Evolutionary conservation across 108 stramenopile species (phyloP).

Genomic region (Cylindrotheca fusiformis): DNA sequence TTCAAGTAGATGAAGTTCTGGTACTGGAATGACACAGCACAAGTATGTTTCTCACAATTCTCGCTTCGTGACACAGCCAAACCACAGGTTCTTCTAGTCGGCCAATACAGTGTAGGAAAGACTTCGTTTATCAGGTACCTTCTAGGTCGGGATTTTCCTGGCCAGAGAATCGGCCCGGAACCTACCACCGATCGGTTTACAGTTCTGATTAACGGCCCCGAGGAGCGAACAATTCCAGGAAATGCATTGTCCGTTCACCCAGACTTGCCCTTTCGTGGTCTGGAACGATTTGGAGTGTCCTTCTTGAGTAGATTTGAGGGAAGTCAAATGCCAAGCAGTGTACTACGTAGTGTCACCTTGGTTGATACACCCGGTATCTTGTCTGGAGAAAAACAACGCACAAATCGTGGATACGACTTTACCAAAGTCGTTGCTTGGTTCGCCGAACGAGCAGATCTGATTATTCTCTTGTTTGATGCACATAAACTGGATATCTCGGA

Average conservation of each 20-base stretch:
- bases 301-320: constrained; percentile 97
- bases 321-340: constrained; percentile 76
- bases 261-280: constrained; percentile 93
- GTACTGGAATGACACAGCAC: neutral
- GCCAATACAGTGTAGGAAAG: constrained; percentile 98
- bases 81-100: constrained; percentile 95
- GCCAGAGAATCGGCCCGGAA: constrained; percentile 96
- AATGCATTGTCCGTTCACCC: constrained; percentile 97
- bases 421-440: constrained; percentile 95
- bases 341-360: constrained; percentile 88
- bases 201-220: constrained; percentile 93
- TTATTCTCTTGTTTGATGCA: constrained; percentile 97
- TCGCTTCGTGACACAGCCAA: constrained; percentile 58
- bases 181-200: constrained; percentile 98
- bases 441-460: constrained; percentile 94
- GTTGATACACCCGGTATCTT: constrained; percentile 98
- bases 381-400: constrained; percentile 96
- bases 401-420: constrained; percentile 93
- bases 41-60: neutral
- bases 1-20: neutral
- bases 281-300: constrained; percentile 92
- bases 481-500: constrained; percentile 99
- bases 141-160: constrained; percentile 85
- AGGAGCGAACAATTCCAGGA: constrained; percentile 96
- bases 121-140: constrained; percentile 82